A percentile compares a stretch with the other conserved stretches of the same genome.
These are phyloP conservation scores for Pleurozium schreberi DNA, from an alignment of 225 moss, liverwort and hornwort species.

Conservation along the genomic window DNA sequence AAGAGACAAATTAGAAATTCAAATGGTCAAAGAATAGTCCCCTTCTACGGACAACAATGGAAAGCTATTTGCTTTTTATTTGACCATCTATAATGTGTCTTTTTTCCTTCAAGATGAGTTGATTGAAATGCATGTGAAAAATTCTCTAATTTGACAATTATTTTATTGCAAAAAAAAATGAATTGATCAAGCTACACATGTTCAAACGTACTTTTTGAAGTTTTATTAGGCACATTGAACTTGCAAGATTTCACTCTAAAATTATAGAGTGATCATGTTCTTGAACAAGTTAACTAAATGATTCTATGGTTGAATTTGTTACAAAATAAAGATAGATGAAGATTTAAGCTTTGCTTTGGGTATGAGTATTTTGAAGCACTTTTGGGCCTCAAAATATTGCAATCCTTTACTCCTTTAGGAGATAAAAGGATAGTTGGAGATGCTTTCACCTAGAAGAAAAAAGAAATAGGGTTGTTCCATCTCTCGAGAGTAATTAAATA, in stretches of 20 bases:
- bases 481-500: background rate
- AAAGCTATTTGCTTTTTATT: background rate
- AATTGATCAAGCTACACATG: rapidly evolving
- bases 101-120: background rate
- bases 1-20: background rate
- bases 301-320: too few species aligned
- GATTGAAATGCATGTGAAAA: background rate
- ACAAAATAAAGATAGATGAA: too few species aligned
- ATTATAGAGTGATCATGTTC: too few species aligned
- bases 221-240: too few species aligned
- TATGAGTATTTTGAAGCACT: too few species aligned
- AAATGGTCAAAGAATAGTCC: background rate
- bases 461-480: background rate
- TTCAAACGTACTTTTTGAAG: too few species aligned
- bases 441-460: background rate
- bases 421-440: background rate
- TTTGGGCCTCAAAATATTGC: too few species aligned
- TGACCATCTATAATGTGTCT: background rate
- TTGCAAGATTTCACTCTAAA: too few species aligned
- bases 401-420: background rate
- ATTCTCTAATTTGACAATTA: background rate
- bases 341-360: too few species aligned
- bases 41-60: background rate
- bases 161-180: background rate
- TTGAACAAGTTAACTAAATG: too few species aligned